These are phyloP conservation scores for Penicillium sp. DNA, from an alignment of 2,329 filamentous ascomycete genomes.

Conservation along the genomic window DNA sequence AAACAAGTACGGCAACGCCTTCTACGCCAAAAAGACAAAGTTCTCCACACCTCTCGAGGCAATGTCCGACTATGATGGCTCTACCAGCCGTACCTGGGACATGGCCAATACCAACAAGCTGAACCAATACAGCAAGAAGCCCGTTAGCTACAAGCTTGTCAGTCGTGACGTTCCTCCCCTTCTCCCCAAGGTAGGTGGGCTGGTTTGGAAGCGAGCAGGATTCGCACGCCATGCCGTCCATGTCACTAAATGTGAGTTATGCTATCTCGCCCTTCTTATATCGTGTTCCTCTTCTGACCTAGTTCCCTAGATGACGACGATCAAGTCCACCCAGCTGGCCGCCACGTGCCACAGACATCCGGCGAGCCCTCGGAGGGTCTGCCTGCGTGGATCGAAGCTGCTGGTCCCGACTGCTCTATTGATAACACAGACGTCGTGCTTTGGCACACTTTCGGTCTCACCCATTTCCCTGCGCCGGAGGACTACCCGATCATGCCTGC, in stretches of 20 bases:
- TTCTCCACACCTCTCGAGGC: conserved; percentile 67
- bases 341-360: conserved; percentile 83
- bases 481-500: conserved; percentile 92
- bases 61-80: conserved; percentile 76
- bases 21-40: conserved; percentile 80
- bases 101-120: conserved; percentile 80
- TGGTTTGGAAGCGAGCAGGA: conserved; percentile 86
- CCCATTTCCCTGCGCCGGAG: conserved; percentile 84
- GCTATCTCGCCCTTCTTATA: not conserved
- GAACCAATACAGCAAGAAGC: conserved; percentile 84
- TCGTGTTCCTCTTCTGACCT: conserved; percentile 1
- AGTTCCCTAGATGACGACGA: conserved; percentile 65
- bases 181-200: conserved; percentile 72
- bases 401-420: conserved; percentile 64
- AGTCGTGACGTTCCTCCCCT: conserved; percentile 77
- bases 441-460: conserved; percentile 92
- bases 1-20: conserved; percentile 88
- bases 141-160: conserved; percentile 83
- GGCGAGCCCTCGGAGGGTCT: conserved; percentile 73
- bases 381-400: conserved; percentile 67
- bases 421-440: conserved; percentile 83
- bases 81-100: conserved; percentile 81
- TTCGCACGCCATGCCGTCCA: conserved; percentile 85
- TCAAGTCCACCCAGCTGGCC: conserved; percentile 79
- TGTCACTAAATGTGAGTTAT: conserved; percentile 75